phyloP scores from a whole-genome alignment of 1,284 basidiomycete species.

The Leccinum solheimii region DNA sequence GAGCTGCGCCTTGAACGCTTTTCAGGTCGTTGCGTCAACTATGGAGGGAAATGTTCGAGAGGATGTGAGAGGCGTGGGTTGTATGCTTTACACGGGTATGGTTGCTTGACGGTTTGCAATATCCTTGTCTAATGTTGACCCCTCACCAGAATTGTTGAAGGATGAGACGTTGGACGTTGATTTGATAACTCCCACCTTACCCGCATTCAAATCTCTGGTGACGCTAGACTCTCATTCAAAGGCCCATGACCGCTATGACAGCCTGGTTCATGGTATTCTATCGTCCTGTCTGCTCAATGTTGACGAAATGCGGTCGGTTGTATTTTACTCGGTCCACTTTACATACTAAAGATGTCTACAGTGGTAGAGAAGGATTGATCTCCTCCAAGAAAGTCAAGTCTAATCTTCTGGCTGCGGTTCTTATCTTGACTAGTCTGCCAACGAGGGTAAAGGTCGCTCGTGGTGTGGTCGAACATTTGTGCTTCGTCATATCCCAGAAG shows the following conservation, averaged over 20 bases:
- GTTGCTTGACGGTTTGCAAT: background rate
- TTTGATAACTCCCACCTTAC: conserved; percentile 75
- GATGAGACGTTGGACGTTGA: conserved; percentile 82
- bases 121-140: background rate
- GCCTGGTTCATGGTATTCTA: conserved; percentile 81
- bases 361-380: conserved; percentile 76
- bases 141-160: conserved; percentile 67
- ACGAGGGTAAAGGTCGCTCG: conserved; percentile 67
- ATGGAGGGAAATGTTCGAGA: conserved; percentile 60
- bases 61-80: conserved; percentile 78
- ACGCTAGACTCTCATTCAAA: conserved; percentile 47
- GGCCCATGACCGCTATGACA: conserved; percentile 49
- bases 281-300: conserved; percentile 85
- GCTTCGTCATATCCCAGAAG: conserved; percentile 82
- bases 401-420: conserved; percentile 84
- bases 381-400: conserved; percentile 87
- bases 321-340: background rate
- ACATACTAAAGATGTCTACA: conserved; percentile 33
- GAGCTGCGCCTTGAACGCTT: conserved; percentile 65
- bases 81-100: conserved; percentile 80
- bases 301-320: conserved; percentile 84
- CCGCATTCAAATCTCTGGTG: conserved; percentile 75
- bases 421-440: conserved; percentile 84
- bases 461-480: conserved; percentile 81
- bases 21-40: conserved; percentile 61